Evolutionary conservation across 768 basidiomycete genomes (phyloP).

Genomic region (Psilocybe cyanescens): DNA sequence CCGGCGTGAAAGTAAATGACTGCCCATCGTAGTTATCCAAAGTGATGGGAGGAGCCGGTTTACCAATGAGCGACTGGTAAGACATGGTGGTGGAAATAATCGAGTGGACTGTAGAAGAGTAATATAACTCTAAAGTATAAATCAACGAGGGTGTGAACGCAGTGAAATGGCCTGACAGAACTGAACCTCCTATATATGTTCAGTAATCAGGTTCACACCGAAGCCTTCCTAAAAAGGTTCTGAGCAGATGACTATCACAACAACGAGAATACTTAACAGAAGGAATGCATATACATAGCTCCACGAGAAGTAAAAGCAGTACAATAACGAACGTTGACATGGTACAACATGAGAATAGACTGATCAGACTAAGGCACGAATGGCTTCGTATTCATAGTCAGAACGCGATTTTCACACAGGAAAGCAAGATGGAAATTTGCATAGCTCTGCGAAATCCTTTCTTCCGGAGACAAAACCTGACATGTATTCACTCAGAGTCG

Average conservation of each 20-base stretch:
- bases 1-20: constrained; percentile 62
- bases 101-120: background rate
- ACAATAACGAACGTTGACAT: no score
- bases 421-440: no score
- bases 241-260: background rate
- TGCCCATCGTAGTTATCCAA: constrained; percentile 69
- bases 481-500: no score
- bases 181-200: constrained; percentile 9
- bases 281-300: background rate
- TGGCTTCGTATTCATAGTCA: no score
- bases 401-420: no score
- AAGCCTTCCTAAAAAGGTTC: background rate
- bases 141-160: constrained; percentile 2
- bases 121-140: background rate
- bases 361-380: no score
- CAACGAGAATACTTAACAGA: background rate
- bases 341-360: no score
- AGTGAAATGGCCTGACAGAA: constrained; percentile 11
- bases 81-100: constrained; percentile 2
- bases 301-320: background rate
- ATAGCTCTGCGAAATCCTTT: no score
- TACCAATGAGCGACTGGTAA: constrained; percentile 45
- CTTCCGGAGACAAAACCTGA: no score
- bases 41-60: constrained; percentile 67
- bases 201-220: background rate